These are phyloP conservation scores for Solidago caesia DNA, from an alignment of 129 eudicot genomes.

Conservation along the genomic window DNA sequence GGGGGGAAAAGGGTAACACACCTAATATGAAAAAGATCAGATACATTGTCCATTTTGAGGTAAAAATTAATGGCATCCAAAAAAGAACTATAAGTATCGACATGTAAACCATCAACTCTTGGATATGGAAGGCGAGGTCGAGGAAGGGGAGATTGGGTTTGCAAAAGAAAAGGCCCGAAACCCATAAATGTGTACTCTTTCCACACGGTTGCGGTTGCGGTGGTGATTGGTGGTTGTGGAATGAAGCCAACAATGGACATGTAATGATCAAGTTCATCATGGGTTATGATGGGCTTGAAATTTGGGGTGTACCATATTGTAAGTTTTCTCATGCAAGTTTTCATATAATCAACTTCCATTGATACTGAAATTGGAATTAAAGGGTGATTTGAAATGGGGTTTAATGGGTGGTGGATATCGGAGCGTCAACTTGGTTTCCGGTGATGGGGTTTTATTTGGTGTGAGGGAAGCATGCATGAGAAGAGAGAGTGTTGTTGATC, in stretches of 20 bases:
- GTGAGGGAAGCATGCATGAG: no score
- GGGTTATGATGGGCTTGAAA: conserved; percentile 49
- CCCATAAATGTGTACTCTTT: conserved; percentile 40
- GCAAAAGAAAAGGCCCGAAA: conserved; percentile 19
- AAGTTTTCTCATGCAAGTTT: conserved; percentile 42
- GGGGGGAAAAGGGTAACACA: not conserved
- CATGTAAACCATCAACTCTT: conserved; percentile 51
- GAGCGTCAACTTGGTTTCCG: no score
- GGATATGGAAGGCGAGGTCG: conserved; percentile 52
- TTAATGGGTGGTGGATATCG: no score
- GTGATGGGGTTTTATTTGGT: no score
- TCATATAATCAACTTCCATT: conserved; percentile 35
- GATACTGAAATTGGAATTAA: not conserved
- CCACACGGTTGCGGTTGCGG: conserved; percentile 27
- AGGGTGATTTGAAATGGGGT: not conserved
- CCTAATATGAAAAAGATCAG: conserved; percentile 55
- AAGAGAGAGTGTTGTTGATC: no score
- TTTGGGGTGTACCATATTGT: conserved; percentile 50
- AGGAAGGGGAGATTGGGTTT: conserved; percentile 29
- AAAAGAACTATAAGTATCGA: conserved; percentile 36
- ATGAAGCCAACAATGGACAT: conserved; percentile 48
- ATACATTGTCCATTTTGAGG: conserved; percentile 33
- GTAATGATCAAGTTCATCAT: conserved; percentile 48
- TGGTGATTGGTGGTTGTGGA: conserved; percentile 12
- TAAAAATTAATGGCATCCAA: conserved; percentile 39